Evolutionary conservation across 306 rosid species (phyloP), one percentile per base, ranked within the genome.

Genomic region (Pterocarpus macrocarpus): DNA sequence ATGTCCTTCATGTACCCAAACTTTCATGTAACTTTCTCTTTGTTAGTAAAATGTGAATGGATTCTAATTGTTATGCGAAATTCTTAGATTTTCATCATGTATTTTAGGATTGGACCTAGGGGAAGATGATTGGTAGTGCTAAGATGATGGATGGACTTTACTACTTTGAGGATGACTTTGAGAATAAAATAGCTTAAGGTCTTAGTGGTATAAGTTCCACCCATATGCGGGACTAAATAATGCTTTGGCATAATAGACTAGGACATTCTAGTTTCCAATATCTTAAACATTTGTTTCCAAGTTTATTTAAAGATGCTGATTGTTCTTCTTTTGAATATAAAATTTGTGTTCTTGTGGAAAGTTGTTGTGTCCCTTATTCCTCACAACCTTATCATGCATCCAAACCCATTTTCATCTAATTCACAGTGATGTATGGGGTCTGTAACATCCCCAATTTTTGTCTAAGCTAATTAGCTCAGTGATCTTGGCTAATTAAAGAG

Each of bases 281-380:
- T 10, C n/a, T 43, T 9, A 44, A 50, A 14, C 56, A 68, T 22
- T 43, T 68, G 56, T 68, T 68, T 68, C 35, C 16, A 68, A 28
- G 32, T 8, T 68, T 68, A 11, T 68, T 68, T 1, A 44, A 68
- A 44, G 16, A 3, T 41, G n/a, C 43, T 68, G 15, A 44, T 68
- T 68, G 36, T 68, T 68, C 56, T 28, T 68, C 33, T 6, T 5
- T 43, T 68, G 55, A 68, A 68, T 44, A 52, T 66, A 52, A 66
- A 66, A 66, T 52, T 16, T 39, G 34, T 39, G 34, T 66, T n/a
- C 33, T 39, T 8, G 7, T 52, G 0, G 39, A 66, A 17, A 38
- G 50, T 66, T 14, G 16, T 5, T 13, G 17, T 13, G 57, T 4
- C 5, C 57, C 57, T 15, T 52, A 52, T 15, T 15, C 4, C 17